Evolutionary conservation across 352 stramenopile genomes (phyloP).

Genomic region (Phytophthora foliorum): DNA sequence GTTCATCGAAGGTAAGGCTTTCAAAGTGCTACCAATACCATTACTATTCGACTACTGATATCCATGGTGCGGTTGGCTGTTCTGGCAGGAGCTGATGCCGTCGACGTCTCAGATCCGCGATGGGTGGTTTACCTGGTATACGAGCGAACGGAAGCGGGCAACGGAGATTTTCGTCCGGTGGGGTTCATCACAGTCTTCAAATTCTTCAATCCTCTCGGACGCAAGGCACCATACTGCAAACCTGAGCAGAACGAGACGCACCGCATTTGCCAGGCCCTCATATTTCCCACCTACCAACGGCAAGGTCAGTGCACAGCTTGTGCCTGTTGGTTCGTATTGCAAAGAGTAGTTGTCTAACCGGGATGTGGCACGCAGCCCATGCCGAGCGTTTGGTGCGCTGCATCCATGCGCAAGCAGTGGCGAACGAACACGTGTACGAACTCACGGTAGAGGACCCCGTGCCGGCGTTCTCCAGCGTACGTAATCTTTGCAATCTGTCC

Average conservation of each 20-base stretch:
- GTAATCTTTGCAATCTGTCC: constrained; percentile 19
- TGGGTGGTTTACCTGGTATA: constrained; percentile 88
- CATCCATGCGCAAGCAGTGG: constrained; percentile 65
- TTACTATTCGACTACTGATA: neutral
- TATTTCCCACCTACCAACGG: constrained; percentile 83
- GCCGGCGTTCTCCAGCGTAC: constrained; percentile 74
- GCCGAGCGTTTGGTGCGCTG: constrained; percentile 78
- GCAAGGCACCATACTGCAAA: constrained; percentile 51
- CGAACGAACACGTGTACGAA: constrained; percentile 73
- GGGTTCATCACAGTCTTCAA: constrained; percentile 88
- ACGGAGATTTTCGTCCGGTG: constrained; percentile 47
- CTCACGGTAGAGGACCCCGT: constrained; percentile 89
- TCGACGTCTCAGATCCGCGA: constrained; percentile 78
- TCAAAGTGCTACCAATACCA: neutral
- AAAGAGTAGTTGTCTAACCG: constrained; percentile 7
- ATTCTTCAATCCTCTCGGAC: constrained; percentile 80
- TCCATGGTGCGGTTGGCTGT: neutral
- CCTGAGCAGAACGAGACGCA: constrained; percentile 70
- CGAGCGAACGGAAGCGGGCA: constrained; percentile 40
- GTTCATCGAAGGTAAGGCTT: constrained; percentile 86
- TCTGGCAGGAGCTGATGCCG: constrained; percentile 61
- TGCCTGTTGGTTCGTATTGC: neutral
- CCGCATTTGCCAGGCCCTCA: constrained; percentile 85
- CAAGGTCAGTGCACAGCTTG: constrained; percentile 53
- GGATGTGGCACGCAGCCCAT: constrained; percentile 52